Base-by-base conservation (phyloP, 75 land plant species). In the Sequoiadendron giganteum region DNA sequence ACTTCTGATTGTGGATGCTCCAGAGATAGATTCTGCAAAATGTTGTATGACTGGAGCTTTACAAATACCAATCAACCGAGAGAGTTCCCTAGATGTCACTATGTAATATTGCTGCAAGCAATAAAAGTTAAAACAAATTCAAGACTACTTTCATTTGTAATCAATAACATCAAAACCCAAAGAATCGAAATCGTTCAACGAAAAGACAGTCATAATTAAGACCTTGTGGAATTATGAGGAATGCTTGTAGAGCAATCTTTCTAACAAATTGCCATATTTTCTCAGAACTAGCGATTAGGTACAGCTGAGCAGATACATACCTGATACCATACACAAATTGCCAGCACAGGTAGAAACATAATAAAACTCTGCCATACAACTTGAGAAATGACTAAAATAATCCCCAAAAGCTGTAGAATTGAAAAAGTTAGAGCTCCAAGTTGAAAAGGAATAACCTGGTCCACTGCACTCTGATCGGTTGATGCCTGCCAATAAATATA, bases 1-100 rank as follows among this genome's bases (percentile, higher is more conserved):
- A 61, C 94, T 92, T 28, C 98, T 86, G 21, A 96, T 95, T 7
- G 97, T 96, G 28, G 90, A 72, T 61, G 93, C 89, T 65, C 98
- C 99, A 32, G 96, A 85, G 18, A 95, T 88, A 13, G 55, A 52
- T 52, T 52, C 55, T 52, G 55, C 1, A 14, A 52, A 52, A 14
- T 52, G 55, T 52, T 52, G 55, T 52, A 52, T 52, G 55, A 52
- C 13, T 52, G 55, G 55, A 52, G 55, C 55, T 14, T 14, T 52
- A 52, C 55, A 52, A 52, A 14, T 14, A 13, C 55, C 93, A 47
- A 87, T 83, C 55, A 93, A 73, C 55, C 94, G 87, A n/a, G 91
- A 83, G 36, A 93, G 89, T 84, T 93, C 94, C 49, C 94, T 90
- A 30, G 94, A 90, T 43, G 93, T 87, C 14, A 73, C 61, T 88